Evolutionary conservation across 371 early-diverging fungal species (phyloP), one percentile per base, ranked within the genome.

Genomic region (Mucor sp.): DNA sequence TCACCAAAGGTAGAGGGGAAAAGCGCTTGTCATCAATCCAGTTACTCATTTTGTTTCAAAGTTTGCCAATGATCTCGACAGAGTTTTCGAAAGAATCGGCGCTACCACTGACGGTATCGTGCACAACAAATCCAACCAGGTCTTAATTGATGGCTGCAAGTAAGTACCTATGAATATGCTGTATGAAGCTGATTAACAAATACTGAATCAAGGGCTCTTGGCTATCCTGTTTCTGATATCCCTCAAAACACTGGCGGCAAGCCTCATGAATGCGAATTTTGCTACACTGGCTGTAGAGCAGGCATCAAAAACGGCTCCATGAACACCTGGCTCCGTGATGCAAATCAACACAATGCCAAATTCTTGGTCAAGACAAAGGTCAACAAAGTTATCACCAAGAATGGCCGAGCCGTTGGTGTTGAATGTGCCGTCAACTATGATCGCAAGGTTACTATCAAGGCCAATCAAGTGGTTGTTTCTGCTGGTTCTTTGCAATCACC

Each of bases 401-500:
- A 85, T 9, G 88, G 85, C 37, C 76, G 68, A 50, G 86, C 81
- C 9, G 63, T 74, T 15, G 89, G 89, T 48, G 85, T 89, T 4
- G 81, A 81, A 65, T 72, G 72, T 47, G 15, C 67, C n/a, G 72
- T 72, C 4, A 58, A 76, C 43, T 53, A 62, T 56, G 65, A 66
- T 27, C 48, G 72, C 17, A 60, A 72, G 28, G 72, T 58, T 55
- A 72, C 61, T n/a, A 68, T 44, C 66, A 75, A 33, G 2, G 87
- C 90, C 4, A 71, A 76, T 43, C 83, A 78, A 63, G 91, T 94
- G 1, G 84, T 93, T 50, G 83, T 88, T 8, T 71, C 90, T 43
- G 84, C 81, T 56, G 93, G 94, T 2, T 84, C 91, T 0, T 77
- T 94, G 56, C 83, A 91, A 60, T 81, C 90, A 0, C 93, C 94